Evolutionary conservation across 2,329 filamentous ascomycete genomes (phyloP).

Genomic region (Fusarium heterosporum): DNA sequence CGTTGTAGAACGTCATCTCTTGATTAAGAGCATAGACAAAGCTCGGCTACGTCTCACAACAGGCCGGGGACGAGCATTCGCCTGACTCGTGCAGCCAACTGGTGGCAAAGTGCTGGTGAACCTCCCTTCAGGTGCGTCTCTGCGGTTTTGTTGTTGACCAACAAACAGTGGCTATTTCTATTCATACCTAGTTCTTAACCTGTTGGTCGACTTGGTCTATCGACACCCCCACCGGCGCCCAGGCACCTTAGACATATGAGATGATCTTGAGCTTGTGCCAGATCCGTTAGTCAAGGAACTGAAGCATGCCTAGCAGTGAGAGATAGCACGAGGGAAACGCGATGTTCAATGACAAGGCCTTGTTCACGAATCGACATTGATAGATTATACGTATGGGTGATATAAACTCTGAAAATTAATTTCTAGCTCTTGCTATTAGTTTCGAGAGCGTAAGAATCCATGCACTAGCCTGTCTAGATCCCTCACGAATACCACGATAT

Average conservation of each 20-base stretch:
- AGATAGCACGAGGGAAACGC: not conserved
- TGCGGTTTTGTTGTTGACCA: not conserved
- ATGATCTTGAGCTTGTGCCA: not conserved
- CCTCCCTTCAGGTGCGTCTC: not conserved
- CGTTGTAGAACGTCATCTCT: conserved; percentile 24
- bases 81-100: not conserved
- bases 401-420: conserved; percentile 5
- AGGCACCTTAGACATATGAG: not conserved
- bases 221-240: not conserved
- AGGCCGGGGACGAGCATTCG: conserved; percentile 5
- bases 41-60: conserved; percentile 34
- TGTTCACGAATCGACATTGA: not conserved
- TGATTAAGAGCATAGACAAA: conserved; percentile 11
- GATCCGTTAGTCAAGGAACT: not conserved
- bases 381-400: not conserved
- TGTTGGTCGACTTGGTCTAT: not conserved
- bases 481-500: not conserved
- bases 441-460: not conserved
- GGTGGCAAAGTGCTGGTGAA: not conserved
- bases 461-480: not conserved
- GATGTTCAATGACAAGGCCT: not conserved
- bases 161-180: not conserved
- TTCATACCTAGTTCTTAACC: not conserved
- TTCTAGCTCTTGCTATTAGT: not conserved
- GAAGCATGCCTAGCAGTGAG: not conserved